Percentiles rank a stretch among this genome's conserved stretches.
These are phyloP conservation scores for Wickerhamiella sorbophila DNA, from an alignment of 805 yeast species.

Conservation along the genomic window DNA sequence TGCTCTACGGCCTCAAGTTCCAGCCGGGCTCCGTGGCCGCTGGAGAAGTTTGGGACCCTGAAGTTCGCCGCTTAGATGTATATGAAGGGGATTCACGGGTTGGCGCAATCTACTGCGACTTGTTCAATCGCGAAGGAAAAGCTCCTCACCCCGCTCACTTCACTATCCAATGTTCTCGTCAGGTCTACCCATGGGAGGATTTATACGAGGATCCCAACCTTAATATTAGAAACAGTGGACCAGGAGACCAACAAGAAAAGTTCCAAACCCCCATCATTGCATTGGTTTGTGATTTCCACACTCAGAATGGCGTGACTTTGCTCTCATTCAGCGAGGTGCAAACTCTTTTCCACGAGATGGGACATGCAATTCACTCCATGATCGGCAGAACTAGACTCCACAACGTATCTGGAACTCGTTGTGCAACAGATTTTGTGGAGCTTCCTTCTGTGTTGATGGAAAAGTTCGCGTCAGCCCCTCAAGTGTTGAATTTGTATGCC, in stretches of 20 bases:
- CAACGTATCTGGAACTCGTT: constrained; percentile 87
- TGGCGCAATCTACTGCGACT: constrained; percentile 78
- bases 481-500: constrained; percentile 63
- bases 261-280: constrained; percentile 85
- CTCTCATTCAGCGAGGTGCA: constrained; percentile 70
- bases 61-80: constrained; percentile 71
- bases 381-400: constrained; percentile 81
- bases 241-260: constrained; percentile 25
- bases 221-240: constrained; percentile 17
- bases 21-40: constrained; percentile 44
- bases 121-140: constrained; percentile 64
- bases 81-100: constrained; percentile 45
- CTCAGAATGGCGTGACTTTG: constrained; percentile 28
- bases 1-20: constrained; percentile 63
- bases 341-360: constrained; percentile 96
- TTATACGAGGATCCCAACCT: constrained; percentile 5
- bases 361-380: constrained; percentile 98
- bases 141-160: constrained; percentile 86
- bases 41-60: constrained; percentile 83
- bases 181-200: constrained; percentile 28
- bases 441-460: constrained; percentile 95
- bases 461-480: constrained; percentile 67
- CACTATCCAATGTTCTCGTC: constrained; percentile 88
- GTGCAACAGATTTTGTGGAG: constrained; percentile 93
- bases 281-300: constrained; percentile 64